Evolutionary conservation across 2,329 filamentous ascomycete genomes (phyloP), one percentile per base, ranked within the genome.

Genomic region (Fusarium robinianum): DNA sequence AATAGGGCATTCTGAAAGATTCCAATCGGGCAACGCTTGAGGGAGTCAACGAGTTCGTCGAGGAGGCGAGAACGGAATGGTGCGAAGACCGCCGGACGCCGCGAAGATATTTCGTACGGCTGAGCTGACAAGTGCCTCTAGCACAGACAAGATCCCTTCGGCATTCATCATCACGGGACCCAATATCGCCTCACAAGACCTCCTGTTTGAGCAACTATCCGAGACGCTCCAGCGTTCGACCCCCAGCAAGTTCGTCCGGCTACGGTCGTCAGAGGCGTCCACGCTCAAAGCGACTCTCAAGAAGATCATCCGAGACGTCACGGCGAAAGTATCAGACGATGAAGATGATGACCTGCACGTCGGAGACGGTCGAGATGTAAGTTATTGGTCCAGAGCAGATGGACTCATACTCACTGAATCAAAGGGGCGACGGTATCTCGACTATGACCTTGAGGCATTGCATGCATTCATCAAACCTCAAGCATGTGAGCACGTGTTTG

Each of bases 161-260:
- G 85, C 80, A 3, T 84, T 92, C 55, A 82, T 92, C 55, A 79
- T 89, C 46, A 87, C 87, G 7, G 89, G 88, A 0, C 86, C 88
- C 6, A 90, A 88, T 53, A 85, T 90, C 56, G 84, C 87, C 23
- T 86, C 85, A 2, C 86, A 90, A 64, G 80, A 83, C 27, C 73
- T 87, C 9, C 74, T 91, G n/a, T 90, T 90, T 56, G 75, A 81
- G 45, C 85, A 89, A 64, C 70, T 91, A 8, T 77, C 80, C 9
- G 77, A 80, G 46, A 70, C 69, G n/a, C 68, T 84, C n/a, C 68
- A 70, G 58, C 53, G 64, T 49, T 65, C 74, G 35, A 64, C 69
- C 17, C 60, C 70, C 12, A 80, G 81, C 34, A 75, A 75, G 35
- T 83, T 89, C 53, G 80, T 89, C 5, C 72, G 82, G 11, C 65